Evolutionary conservation across 805 yeast species (phyloP), one percentile per base, ranked within the genome.

Genomic region (Debaryomyces castellii): DNA sequence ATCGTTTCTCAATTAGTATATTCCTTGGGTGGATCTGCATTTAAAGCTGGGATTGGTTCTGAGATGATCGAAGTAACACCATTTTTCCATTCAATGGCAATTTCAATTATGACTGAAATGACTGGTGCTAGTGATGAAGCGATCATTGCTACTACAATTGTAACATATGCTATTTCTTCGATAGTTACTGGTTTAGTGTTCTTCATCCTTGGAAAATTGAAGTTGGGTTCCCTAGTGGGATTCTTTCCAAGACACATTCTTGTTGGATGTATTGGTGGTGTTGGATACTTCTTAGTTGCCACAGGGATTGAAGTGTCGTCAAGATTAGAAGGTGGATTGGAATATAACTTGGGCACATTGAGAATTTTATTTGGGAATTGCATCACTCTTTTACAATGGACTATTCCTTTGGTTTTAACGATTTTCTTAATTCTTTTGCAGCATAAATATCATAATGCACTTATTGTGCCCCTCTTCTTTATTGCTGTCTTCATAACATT

Each of bases 21-120:
- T 60, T 90, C 97, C 0, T 65, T 88, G 20, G 99, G 99, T 12
- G 95, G 95, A 1, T 88, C 96, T 12, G 87, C 88, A 7, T 92
- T 94, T 69, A 82, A 81, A 50, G 78, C 90, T 2, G 96, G 96
- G n/a, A 82, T 92, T 37, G 99, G 99, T 1, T 87, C 96, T 3
- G 98, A 94, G 67, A 94, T 94, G 99, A 94, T 94, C 53, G 99
- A 94, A 64, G 89, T 94, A n/a, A 96, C 97, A 1, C 99, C 99
- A 1, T 94, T 94, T 63, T 92, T 92, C 73, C 99, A 94, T 60
- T 78, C 95, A 2, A 91, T 94, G 96, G 97, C 97, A 1, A 71
- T 79, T 22, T 71, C 84, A 11, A 83, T 94, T 40, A 71, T 84
- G 62, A 60, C 66, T 2, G 71, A 75, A 18, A 72, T 88, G 56